Evolutionary conservation across 148 eudicot genomes (phyloP).

Genomic region (Rhododendron williamsianum): DNA sequence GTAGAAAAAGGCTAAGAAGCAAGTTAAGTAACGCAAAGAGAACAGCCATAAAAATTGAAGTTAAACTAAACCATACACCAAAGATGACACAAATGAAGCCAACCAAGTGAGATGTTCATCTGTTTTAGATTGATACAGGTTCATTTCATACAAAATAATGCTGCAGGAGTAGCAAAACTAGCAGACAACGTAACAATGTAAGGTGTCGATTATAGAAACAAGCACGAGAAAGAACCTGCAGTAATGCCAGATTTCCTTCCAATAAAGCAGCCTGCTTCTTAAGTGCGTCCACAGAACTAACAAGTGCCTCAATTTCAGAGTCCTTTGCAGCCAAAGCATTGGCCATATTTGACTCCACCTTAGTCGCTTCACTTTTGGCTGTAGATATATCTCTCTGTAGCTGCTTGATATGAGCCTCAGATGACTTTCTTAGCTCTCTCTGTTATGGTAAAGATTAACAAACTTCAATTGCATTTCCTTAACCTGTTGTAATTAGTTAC

Average conservation of each 20-base stretch:
- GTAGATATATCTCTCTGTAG: slow-evolving; percentile 64
- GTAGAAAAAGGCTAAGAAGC: background rate
- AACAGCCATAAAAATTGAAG: background rate
- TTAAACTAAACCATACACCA: slow-evolving; percentile 4
- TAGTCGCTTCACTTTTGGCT: slow-evolving; percentile 65
- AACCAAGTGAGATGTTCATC: background rate
- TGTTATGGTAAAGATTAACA: slow-evolving; percentile 23
- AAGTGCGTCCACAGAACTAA: slow-evolving; percentile 63
- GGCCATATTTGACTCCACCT: slow-evolving; percentile 72
- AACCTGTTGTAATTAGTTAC: background rate
- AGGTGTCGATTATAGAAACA: background rate
- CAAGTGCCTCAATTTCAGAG: slow-evolving; percentile 84
- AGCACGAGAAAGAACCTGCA: slow-evolving; percentile 52
- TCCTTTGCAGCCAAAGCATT: slow-evolving; percentile 91
- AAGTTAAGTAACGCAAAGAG: background rate
- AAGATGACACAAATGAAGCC: background rate
- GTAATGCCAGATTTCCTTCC: slow-evolving; percentile 86
- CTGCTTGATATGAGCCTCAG: slow-evolving; percentile 69
- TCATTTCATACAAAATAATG: background rate
- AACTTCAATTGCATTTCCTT: background rate
- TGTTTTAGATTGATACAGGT: background rate
- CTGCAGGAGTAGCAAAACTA: background rate
- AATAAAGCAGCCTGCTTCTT: slow-evolving; percentile 90
- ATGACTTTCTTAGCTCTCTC: slow-evolving; percentile 86
- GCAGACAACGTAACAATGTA: background rate